Evolutionary conservation across 208 protist species (phyloP).

Genomic region (Leishmania lainsoni): DNA sequence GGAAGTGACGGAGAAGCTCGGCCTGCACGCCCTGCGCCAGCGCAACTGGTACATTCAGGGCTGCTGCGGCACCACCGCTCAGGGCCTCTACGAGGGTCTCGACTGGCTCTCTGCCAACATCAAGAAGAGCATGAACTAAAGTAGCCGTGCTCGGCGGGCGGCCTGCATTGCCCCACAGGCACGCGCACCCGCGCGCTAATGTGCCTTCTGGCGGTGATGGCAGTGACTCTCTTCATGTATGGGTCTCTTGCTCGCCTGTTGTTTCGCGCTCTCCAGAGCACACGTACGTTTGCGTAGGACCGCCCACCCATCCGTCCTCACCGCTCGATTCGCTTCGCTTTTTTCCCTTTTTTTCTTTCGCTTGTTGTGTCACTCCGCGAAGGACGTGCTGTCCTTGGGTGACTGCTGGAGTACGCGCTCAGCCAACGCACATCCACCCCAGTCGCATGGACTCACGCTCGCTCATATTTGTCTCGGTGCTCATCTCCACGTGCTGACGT

Average conservation of each 20-base stretch:
- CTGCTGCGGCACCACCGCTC: slow-evolving; percentile 90
- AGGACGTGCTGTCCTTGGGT: not conserved
- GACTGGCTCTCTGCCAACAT: slow-evolving; percentile 92
- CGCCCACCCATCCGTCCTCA: not conserved
- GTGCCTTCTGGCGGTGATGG: not conserved
- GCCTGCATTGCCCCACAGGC: not conserved
- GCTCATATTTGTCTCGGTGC: not conserved
- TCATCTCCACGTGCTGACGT: not conserved
- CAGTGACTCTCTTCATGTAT: not conserved
- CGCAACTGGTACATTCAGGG: slow-evolving; percentile 95
- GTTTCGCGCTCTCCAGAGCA: not conserved
- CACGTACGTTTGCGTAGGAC: not conserved
- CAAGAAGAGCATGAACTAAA: slow-evolving; percentile 79
- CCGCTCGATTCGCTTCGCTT: not conserved
- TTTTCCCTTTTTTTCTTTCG: not conserved
- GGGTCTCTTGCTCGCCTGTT: not conserved
- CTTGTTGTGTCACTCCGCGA: not conserved
- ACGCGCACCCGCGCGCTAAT: not conserved
- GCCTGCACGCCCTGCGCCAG: slow-evolving; percentile 92
- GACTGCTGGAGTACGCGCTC: not conserved
- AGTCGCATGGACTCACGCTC: not conserved
- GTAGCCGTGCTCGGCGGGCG: not conserved
- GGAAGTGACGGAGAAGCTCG: slow-evolving; percentile 97
- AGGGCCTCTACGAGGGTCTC: slow-evolving; percentile 93
- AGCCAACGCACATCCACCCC: not conserved